Base-by-base conservation (phyloP, 305 asterid species). In the Fraxinus sp. region DNA sequence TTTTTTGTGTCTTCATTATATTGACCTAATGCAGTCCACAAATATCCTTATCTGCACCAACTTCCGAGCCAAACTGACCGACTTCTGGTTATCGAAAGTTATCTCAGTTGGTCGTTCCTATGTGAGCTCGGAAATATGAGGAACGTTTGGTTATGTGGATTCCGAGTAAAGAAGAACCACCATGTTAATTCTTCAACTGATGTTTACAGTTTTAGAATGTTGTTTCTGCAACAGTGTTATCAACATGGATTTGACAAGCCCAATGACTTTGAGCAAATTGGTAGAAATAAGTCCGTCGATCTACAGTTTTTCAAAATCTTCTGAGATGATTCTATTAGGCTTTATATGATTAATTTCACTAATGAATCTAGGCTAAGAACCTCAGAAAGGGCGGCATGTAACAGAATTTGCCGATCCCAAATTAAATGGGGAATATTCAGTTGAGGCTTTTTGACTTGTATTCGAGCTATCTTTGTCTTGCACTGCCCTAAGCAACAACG, bases 61-160 rank as follows among this genome's bases (percentile, higher is more conserved):
- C 76, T 89, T 94, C 30, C 87, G 87, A 81, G 97, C 91, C 26
- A 94, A 94, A 73, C 90, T 92, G 57, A 86, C 94, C 0, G 96
- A 92, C 79, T 92, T 93, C 73, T 97, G 97, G 76, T 75, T 93
- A 77, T 94, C 98, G 5, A 94, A 94, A 83, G 92, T 93, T 6
- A 90, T 94, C 77, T 83, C 57, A 86, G 85, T 87, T 85, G 94
- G 94, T 10, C 84, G 89, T 22, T 94, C 97, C 5, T 92, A 88
- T 24, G 95, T 91, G 74, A 94, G 97, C 89, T 93, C 97, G 2
- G 97, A 94, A 89, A 97, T 93, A 20, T 87, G 97, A 79, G 97
- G 97, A 28, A 92, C 98, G 79, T 92, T 93, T 84, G 97, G 98
- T 5, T 94, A 94, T 57, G 95, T 94, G 71, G 97, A 94, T 82